These are phyloP conservation scores for Saturnispora bothae DNA, from an alignment of 805 yeast species.

Conservation along the genomic window DNA sequence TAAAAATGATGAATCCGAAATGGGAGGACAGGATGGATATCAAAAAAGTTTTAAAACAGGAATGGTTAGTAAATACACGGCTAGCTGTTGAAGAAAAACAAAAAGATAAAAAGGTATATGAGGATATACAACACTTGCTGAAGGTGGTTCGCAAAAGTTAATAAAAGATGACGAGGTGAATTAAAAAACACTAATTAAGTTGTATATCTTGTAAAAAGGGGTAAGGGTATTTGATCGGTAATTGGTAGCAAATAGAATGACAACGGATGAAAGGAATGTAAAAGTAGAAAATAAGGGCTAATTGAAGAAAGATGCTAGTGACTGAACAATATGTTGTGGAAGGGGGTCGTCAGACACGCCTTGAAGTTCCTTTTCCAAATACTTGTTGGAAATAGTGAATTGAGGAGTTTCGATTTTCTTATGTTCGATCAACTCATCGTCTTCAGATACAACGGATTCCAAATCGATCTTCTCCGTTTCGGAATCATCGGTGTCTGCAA, in stretches of 20 bases:
- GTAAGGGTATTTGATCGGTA: neutral
- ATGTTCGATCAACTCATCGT: neutral
- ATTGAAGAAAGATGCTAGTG: neutral
- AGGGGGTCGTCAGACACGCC: neutral
- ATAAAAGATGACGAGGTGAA: too few species aligned
- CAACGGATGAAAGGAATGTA: neutral
- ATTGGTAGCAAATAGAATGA: neutral
- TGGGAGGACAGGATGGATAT: constrained; percentile 16
- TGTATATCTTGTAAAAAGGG: too few species aligned
- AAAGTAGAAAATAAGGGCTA: too few species aligned
- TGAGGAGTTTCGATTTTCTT: neutral
- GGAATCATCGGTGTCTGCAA: neutral
- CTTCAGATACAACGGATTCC: neutral
- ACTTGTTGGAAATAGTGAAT: constrained; percentile 1
- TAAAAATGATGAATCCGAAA: constrained; percentile 25
- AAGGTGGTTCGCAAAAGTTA: constrained; percentile 5
- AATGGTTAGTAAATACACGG: constrained; percentile 26
- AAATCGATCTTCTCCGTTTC: neutral
- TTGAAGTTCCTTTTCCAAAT: neutral
- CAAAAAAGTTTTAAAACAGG: constrained; percentile 16
- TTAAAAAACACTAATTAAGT: too few species aligned
- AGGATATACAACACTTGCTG: constrained; percentile 17
- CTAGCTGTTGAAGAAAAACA: constrained; percentile 13
- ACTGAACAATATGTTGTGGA: neutral
- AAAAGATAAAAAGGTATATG: constrained; percentile 16